A percentile compares a stretch with the other conserved stretches of the same genome.
Evolutionary conservation across 768 basidiomycete species (phyloP).

Genomic region (Phaffia australis): DNA sequence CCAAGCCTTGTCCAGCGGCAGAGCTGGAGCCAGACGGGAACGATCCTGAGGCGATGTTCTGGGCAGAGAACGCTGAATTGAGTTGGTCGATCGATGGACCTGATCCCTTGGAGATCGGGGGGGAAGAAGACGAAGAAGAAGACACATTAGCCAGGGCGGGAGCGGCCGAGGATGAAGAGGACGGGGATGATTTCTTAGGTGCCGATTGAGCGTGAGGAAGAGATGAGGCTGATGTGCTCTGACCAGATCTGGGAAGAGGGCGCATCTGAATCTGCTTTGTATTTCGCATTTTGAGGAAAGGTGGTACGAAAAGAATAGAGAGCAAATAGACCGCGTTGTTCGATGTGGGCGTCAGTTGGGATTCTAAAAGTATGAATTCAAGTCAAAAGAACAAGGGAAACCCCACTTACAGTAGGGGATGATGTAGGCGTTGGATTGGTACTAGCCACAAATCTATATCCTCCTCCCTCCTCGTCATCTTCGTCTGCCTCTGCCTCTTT

Average conservation of each 20-base stretch:
- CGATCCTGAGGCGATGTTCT: too few relatives aligned
- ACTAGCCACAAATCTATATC: conserved; percentile 12
- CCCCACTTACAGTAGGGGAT: conserved; percentile 18
- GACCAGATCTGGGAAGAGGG: conserved; percentile 4
- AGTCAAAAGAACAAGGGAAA: neutral
- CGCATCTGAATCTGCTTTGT: conserved; percentile 22
- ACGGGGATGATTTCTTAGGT: neutral
- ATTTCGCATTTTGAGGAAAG: too few relatives aligned
- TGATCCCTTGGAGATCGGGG: too few relatives aligned
- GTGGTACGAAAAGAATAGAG: neutral
- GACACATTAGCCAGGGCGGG: too few relatives aligned
- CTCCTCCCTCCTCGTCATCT: conserved; percentile 11
- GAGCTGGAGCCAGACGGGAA: too few relatives aligned
- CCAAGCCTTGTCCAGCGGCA: too few relatives aligned
- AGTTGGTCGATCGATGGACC: too few relatives aligned
- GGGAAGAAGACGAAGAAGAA: too few relatives aligned
- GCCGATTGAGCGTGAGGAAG: conserved; percentile 17
- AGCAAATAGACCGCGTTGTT: neutral
- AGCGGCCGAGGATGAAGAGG: too few relatives aligned
- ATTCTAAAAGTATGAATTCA: neutral
- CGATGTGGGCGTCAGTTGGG: neutral
- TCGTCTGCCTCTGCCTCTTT: conserved; percentile 3
- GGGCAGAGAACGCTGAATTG: too few relatives aligned
- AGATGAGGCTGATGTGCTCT: conserved; percentile 20
- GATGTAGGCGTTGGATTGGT: conserved; percentile 26